Percentiles rank a stretch among this genome's conserved stretches.
Evolutionary conservation across 768 basidiomycete genomes (phyloP).

Genomic region (Dioszegia aurantiaca): DNA sequence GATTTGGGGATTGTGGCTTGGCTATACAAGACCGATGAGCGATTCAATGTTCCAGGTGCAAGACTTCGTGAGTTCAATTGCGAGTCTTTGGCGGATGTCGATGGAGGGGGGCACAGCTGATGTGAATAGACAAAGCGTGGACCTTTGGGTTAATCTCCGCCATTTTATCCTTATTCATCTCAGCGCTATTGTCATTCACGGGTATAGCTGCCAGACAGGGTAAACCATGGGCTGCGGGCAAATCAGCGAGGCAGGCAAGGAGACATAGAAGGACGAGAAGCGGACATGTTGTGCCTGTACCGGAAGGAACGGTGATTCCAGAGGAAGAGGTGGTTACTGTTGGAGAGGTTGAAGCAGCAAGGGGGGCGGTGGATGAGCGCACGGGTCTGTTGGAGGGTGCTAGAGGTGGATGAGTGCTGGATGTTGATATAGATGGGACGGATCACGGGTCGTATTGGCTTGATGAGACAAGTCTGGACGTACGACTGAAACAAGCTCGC

Average conservation of each 20-base stretch:
- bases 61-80: conserved; percentile 34
- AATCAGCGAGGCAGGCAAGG: conserved; percentile 38
- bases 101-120: neutral
- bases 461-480: too few species aligned
- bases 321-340: conserved; percentile 40
- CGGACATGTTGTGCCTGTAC: conserved; percentile 45
- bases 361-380: conserved; percentile 34
- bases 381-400: conserved; percentile 36
- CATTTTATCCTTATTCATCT: conserved; percentile 36
- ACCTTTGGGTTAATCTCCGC: conserved; percentile 46
- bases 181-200: conserved; percentile 42
- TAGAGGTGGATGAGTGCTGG: conserved; percentile 10
- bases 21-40: conserved; percentile 47
- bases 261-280: conserved; percentile 47
- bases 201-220: conserved; percentile 50
- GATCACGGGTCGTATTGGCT: too few species aligned
- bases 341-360: conserved; percentile 39
- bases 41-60: conserved; percentile 38
- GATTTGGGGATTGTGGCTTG: conserved; percentile 46
- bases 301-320: conserved; percentile 35
- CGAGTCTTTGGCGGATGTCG: neutral
- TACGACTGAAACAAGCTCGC: too few species aligned
- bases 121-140: conserved; percentile 35
- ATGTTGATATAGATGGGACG: neutral
- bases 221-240: conserved; percentile 50